Conservation (phyloP, 202 grass and related monocot genomes). For the Zizania palustris region DNA sequence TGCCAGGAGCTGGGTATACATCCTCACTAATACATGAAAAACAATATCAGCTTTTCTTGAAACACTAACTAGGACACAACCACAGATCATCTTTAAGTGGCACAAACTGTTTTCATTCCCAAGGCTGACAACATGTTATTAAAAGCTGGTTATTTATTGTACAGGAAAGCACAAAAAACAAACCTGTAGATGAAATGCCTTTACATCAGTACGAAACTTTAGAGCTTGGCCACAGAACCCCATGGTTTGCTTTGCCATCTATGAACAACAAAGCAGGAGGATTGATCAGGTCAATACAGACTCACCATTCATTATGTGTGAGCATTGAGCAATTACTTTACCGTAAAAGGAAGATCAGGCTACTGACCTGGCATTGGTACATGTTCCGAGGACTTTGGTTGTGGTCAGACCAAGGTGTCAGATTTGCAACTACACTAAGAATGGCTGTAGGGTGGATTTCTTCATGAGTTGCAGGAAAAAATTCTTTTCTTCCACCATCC, state of each 20-base stretch:
- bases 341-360: constrained; percentile 30
- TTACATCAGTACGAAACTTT: constrained; percentile 82
- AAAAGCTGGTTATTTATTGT: constrained; percentile 15
- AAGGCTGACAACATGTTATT: not conserved
- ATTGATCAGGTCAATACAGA: constrained; percentile 21
- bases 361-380: constrained; percentile 93
- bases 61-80: constrained; percentile 3
- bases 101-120: not conserved
- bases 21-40: not conserved
- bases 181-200: constrained; percentile 95
- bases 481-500: constrained; percentile 72
- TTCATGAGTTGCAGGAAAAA: constrained; percentile 87
- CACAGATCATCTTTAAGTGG: not conserved
- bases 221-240: constrained; percentile 89
- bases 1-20: not conserved
- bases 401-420: constrained; percentile 98
- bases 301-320: not conserved
- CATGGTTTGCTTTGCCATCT: constrained; percentile 99
- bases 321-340: constrained; percentile 29
- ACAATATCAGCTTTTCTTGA: not conserved
- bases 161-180: constrained; percentile 41
- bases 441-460: constrained; percentile 96
- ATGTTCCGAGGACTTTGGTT: constrained; percentile 98
- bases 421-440: constrained; percentile 93
- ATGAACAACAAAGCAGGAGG: constrained; percentile 24